Base-by-base conservation (phyloP, 768 basidiomycete species). In the Harrya chromipes region DNA sequence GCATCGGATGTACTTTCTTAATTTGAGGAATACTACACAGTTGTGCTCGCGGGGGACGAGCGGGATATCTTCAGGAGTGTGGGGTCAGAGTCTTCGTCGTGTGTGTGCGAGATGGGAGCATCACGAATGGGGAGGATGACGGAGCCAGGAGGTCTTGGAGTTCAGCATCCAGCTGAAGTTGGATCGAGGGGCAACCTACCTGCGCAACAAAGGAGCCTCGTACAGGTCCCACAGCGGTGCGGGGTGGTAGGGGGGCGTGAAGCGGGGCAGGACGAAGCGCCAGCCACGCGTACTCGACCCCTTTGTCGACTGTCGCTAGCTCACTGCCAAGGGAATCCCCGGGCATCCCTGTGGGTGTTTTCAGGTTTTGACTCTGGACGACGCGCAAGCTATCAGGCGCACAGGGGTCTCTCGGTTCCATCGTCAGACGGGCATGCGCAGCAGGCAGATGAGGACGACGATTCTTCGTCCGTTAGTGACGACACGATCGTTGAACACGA, bases 251-350 rank as follows among this genome's bases (percentile, higher is more conserved):
- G 26, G 24, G 48, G 26, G 16, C 46, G 39, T 4, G 40, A 24
- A 26, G 36, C 34, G 3, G 17, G 34, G 8, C 49, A 26, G 40
- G 29, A 16, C 55, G 33, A 10, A 42, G 43, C 2, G 1, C 35
- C 2, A 10, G 52, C 4, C 66, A 67, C 20, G 42, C 48, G 17
- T 52, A 60, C 19, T 67, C 65, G 4, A 26, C 55, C 20, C 65
- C 66, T 9, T 3, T 63, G 12, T 58, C 63, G 7, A 67, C 67
- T 23, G 50, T 67, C 4, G 55, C 57, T 6, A 56, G 38, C 6
- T 58, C 63, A 2, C 49, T 60, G 3, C 54, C 41, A 27, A 46
- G 41, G 16, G 42, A 44, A 17, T 29, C 38, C 6, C 40, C 44
- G 1, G 31, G 23, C 19, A 11, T 19, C 9, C 14, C 41, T 1